Evolutionary conservation across 306 rosid species (phyloP), one percentile per base, ranked within the genome.

Genomic region (Quercus ilex): DNA sequence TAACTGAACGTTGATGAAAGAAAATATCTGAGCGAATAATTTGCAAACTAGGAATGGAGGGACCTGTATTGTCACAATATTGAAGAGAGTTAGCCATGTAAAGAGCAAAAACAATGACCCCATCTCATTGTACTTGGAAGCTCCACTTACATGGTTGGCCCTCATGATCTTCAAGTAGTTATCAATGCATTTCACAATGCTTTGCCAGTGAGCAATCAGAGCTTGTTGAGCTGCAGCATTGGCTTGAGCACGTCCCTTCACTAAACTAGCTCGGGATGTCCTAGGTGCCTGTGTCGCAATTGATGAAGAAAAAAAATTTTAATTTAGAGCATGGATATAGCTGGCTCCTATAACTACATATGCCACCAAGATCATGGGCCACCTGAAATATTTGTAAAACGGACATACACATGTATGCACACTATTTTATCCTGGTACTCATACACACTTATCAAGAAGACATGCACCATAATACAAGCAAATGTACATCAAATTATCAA

Each of bases 181-280:
- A 86, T 91, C 87, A 69, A 93, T 83, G 90, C 93, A 88, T 81
- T 86, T 93, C 74, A 96, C 98, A 87, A 96, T 96, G 87, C 98
- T 93, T 89, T 96, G 99, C 99, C 99, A 96, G 79, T 96, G 98
- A 74, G 96, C 99, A 83, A 93, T 92, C 75, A 96, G 85, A 79
- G 98, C 96, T 83, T 96, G 96, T 84, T 93, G 99, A 70, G 98
- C 98, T 35, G 88, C 91, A 11, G 99, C 96, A 75, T 91, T 93
- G 73, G 97, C 99, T 74, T 96, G 97, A 69, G 99, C 83, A 46
- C 99, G 98, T 56, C 98, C 99, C 79, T 96, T 96, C 76, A 96
- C 93, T 83, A 93, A 89, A 87, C 98, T 91, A 81, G 86, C 94
- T 12, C 99, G 92, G 0, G 97, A 93, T 71, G 90, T 90, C 92